Conservation (phyloP, 352 stramenopile species). For the Pythium graminicola region DNA sequence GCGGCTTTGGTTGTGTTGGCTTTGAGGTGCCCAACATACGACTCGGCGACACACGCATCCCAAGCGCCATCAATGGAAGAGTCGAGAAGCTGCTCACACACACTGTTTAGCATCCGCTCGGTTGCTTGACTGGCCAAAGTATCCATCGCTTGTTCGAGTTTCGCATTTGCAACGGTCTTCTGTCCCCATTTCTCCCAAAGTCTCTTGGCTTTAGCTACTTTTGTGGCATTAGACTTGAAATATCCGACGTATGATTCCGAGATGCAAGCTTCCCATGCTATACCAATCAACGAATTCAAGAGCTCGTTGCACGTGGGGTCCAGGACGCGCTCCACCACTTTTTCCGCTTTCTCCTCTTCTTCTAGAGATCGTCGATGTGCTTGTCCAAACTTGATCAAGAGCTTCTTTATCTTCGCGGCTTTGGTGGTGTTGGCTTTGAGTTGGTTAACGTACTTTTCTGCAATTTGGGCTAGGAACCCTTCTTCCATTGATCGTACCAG, state of each 20-base stretch:
- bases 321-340: background rate
- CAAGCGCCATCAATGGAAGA: background rate
- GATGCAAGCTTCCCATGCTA: background rate
- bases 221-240: conserved; percentile 1
- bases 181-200: conserved; percentile 13
- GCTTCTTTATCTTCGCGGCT: background rate
- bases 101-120: background rate
- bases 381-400: no score
- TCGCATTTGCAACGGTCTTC: background rate
- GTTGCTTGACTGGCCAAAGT: background rate
- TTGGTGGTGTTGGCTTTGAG: background rate
- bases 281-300: background rate
- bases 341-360: background rate
- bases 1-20: conserved; percentile 6
- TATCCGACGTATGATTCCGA: background rate
- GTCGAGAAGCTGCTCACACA: background rate
- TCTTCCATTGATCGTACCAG: background rate
- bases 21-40: background rate
- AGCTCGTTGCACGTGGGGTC: background rate
- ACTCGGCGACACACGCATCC: background rate
- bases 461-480: background rate
- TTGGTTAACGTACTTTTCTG: background rate
- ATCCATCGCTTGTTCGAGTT: conserved; percentile 1
- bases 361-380: background rate
- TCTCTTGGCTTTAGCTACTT: conserved; percentile 14